A percentile compares a stretch with the other conserved stretches of the same genome.
phyloP scores from a whole-genome alignment of 441 rosid species.

The Hura crepitans region DNA sequence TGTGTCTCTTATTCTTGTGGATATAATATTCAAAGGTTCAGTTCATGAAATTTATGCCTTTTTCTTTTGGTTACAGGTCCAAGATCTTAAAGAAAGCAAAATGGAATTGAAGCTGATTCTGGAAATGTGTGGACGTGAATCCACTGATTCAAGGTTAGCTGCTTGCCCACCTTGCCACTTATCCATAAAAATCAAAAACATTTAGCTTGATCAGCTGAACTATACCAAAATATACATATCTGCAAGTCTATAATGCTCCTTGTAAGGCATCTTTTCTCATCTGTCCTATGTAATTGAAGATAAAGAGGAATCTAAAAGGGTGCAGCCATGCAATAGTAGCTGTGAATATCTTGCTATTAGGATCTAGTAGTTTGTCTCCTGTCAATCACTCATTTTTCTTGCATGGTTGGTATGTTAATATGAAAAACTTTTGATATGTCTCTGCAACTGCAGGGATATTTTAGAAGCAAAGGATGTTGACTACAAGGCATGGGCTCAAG shows the following conservation, averaged over 20 bases:
- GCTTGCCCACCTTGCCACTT: not conserved
- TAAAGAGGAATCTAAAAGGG: not conserved
- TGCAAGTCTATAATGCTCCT: not conserved
- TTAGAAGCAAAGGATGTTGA: conserved; percentile 74
- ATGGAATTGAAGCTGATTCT: conserved; percentile 73
- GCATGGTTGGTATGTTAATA: not conserved
- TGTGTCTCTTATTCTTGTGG: not conserved
- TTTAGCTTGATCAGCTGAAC: not conserved
- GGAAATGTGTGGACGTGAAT: conserved; percentile 86
- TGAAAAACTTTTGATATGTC: conserved; percentile 18
- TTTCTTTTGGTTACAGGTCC: conserved; percentile 47
- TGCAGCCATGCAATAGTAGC: conserved; percentile 1
- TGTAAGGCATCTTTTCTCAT: not conserved
- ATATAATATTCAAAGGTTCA: not conserved
- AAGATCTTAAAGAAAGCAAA: conserved; percentile 59
- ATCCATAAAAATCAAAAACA: not conserved
- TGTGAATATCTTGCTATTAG: not conserved
- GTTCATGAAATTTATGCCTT: conserved; percentile 4
- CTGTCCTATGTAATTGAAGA: not conserved
- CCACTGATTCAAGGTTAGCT: conserved; percentile 64
- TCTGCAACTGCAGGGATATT: conserved; percentile 53
- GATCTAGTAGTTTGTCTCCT: conserved; percentile 2
- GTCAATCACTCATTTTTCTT: conserved; percentile 8
- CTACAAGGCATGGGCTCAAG: conserved; percentile 77
- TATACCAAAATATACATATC: not conserved